phyloP scores from a whole-genome alignment of 768 basidiomycete genomes.

The Boletus tylopilopsis region DNA sequence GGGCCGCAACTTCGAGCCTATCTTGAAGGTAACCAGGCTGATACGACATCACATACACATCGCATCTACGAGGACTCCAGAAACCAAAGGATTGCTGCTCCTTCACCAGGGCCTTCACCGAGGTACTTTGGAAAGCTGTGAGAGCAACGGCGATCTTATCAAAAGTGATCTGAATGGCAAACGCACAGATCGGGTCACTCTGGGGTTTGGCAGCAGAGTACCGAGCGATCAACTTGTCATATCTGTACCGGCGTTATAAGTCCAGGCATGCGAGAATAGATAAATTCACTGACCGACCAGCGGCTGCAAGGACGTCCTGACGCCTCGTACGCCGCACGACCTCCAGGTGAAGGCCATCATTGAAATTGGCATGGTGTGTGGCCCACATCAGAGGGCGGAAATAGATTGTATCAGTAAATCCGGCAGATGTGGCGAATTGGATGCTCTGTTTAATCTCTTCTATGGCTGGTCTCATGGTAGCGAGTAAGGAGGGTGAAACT shows the following conservation, averaged over 20 bases:
- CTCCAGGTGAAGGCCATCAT: slow-evolving; percentile 72
- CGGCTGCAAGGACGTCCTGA: slow-evolving; percentile 71
- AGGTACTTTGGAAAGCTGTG: slow-evolving; percentile 62
- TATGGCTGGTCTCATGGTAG: slow-evolving; percentile 46
- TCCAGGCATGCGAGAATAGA: not conserved
- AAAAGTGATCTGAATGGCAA: slow-evolving; percentile 72
- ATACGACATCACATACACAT: slow-evolving; percentile 81
- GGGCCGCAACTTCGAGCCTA: slow-evolving; percentile 70
- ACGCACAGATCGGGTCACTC: slow-evolving; percentile 54
- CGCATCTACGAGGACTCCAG: slow-evolving; percentile 87
- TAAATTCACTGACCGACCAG: slow-evolving; percentile 57
- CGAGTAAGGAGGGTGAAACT: slow-evolving; percentile 49
- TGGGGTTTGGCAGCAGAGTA: slow-evolving; percentile 56
- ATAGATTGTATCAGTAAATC: slow-evolving; percentile 57
- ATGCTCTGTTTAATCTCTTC: slow-evolving; percentile 64
- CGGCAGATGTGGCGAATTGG: slow-evolving; percentile 54
- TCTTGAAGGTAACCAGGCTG: slow-evolving; percentile 73
- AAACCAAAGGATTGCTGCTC: slow-evolving; percentile 82
- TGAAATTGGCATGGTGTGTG: slow-evolving; percentile 60
- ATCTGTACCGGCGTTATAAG: slow-evolving; percentile 39
- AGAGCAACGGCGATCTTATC: slow-evolving; percentile 73
- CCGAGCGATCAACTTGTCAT: slow-evolving; percentile 64
- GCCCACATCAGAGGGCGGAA: slow-evolving; percentile 77
- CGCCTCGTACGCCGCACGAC: slow-evolving; percentile 64
- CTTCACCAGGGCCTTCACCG: slow-evolving; percentile 66